These are phyloP conservation scores for Talaromyces sp. DNA, from an alignment of 2,329 filamentous ascomycete species.

Conservation along the genomic window DNA sequence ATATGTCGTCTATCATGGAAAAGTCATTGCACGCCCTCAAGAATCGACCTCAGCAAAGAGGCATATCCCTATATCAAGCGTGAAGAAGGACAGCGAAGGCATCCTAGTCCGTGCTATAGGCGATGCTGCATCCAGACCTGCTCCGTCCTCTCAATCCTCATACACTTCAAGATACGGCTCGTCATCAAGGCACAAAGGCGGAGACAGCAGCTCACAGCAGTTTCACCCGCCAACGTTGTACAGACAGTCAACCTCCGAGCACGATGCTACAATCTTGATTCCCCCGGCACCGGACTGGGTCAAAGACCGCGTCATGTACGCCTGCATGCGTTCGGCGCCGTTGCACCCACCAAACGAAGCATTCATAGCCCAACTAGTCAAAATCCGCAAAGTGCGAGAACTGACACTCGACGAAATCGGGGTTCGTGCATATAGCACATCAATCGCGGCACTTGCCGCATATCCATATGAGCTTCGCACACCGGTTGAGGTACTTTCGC, in stretches of 20 bases:
- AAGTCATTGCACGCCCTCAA: slow-evolving; percentile 41
- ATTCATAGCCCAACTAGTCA: slow-evolving; percentile 73
- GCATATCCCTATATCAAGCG: neutral
- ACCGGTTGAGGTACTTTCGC: slow-evolving; percentile 44
- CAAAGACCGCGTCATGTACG: slow-evolving; percentile 63
- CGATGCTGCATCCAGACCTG: slow-evolving; percentile 38
- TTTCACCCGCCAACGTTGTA: slow-evolving; percentile 49
- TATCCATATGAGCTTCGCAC: slow-evolving; percentile 64
- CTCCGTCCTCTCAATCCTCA: neutral
- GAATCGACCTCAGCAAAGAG: neutral
- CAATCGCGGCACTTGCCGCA: slow-evolving; percentile 78
- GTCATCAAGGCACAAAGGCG: slow-evolving; percentile 21
- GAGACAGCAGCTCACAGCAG: slow-evolving; percentile 24
- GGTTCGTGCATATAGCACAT: slow-evolving; percentile 80
- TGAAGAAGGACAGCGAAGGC: slow-evolving; percentile 7
- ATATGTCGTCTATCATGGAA: slow-evolving; percentile 55
- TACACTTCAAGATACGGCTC: slow-evolving; percentile 26
- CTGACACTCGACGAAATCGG: slow-evolving; percentile 75
- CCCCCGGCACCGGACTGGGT: slow-evolving; percentile 71
- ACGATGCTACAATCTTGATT: slow-evolving; percentile 59
- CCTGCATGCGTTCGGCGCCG: slow-evolving; percentile 77
- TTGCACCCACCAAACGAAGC: slow-evolving; percentile 66
- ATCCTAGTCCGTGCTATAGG: slow-evolving; percentile 48
- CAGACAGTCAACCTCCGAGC: slow-evolving; percentile 73
- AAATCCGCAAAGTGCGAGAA: slow-evolving; percentile 69